Evolutionary conservation across 768 basidiomycete genomes (phyloP), one percentile per base, ranked within the genome.

Genomic region (Boletus reticulatus): DNA sequence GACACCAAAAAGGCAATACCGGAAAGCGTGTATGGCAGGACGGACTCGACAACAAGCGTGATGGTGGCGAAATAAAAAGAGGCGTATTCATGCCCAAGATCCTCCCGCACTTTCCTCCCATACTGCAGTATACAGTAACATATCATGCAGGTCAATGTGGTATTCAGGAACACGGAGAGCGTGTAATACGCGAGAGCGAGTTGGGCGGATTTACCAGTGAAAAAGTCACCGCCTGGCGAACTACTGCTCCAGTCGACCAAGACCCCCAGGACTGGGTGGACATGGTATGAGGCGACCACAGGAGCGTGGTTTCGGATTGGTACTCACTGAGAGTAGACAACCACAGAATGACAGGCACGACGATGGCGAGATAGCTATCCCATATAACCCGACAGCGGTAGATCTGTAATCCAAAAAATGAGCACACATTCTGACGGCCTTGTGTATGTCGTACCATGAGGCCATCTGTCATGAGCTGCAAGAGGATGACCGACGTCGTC

Each of bases 371-470:
- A 47, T 56, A 22, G 37, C 36, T 60, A 31, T 64, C 39, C 72
- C 73, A 78, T 36, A 78, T 53, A 24, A 75, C 56, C 38, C 57
- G 71, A 61, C 74, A 75, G 27, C 75, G 77, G 52, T 75, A 67
- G 17, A 78, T 66, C 77, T 78, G 46, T 22, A 73, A 55, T 6
- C 27, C 44, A 47, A 11, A 34, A 20, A 36, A 14, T 67, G 29
- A 65, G 24, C n/a, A 46, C 4, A 9, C 14, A 9, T 31, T 16
- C 14, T 12, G 10, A 48, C 9, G 19, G 20, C 19, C 6, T 41
- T 1, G 3, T 17, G 3, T n/a, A 22, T n/a, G 37, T 31, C 43
- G 20, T 47, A 65, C 64, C 64, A 67, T 67, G 16, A 65, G 59
- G 4, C 56, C 77, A 27, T 76, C 74, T 4, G 69, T 68, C 56